Base-by-base conservation (phyloP, 1,139 yeast genomes). In the Pichia sp. region DNA sequence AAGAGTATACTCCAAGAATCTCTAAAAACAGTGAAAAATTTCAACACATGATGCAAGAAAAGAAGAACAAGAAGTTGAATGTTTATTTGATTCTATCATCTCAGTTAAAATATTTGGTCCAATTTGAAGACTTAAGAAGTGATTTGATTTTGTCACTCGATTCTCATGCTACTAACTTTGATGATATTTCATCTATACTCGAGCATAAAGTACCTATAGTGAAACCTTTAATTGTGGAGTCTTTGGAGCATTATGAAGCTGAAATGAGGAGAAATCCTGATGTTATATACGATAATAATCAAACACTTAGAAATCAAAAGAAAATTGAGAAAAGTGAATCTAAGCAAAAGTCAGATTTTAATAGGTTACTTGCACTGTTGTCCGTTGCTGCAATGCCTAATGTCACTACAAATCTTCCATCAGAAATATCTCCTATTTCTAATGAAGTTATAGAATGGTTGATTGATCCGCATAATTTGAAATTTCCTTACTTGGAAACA, bases 141-240 rank as follows among this genome's bases (percentile, higher is more conserved):
- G 61, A 58, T 42, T 43, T 74, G 41, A 70, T 80, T 17, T 62
- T 80, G 30, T 73, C 84, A n/a, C 73, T 81, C 52, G 88, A 80
- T 56, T 63, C 71, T 1, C 55, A 65, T 22, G 39, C 20, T 14
- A 36, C 34, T 7, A 41, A 46, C 28, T 43, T 41, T 36, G 45
- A 45, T 21, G 43, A 42, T 6, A 12, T 44, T 15, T 35, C 47
- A 3, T 34, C 22, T 21, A 35, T 41, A 14, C 48, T 80, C 32
- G 74, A 75, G 47, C 66, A 66, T 18, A 28, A 42, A 26, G 56
- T 66, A 2, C 74, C 74, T 4, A 52, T 69, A 23, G 51, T 71
- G 5, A 71, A 68, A 48, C 58, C 71, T 9, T 44, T 71, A 17
- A 64, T 67, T 14, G 36, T 59, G 5, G 64, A 68, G 46, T 66